These are phyloP conservation scores for Cercospora sp. DNA, from an alignment of 2,329 filamentous ascomycete species.

Conservation along the genomic window DNA sequence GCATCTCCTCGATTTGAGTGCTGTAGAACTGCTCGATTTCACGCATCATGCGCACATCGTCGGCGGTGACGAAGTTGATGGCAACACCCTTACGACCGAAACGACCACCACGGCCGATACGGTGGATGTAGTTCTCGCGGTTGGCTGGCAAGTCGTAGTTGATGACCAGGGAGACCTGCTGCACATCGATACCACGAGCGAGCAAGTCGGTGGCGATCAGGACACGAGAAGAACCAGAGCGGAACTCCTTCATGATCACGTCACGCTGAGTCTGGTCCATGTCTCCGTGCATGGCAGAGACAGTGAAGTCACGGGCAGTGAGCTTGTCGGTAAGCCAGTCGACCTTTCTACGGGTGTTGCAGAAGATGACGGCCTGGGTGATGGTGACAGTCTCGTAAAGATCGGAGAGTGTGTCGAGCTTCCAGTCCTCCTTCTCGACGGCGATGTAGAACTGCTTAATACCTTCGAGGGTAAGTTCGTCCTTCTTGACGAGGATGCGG, in stretches of 20 bases:
- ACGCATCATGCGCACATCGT: constrained; percentile 99
- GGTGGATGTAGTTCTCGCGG: constrained; percentile 99
- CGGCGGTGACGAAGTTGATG: constrained; percentile 99
- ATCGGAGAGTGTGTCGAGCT: constrained; percentile 97
- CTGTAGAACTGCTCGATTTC: constrained; percentile 99
- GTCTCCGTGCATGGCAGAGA: constrained; percentile 99
- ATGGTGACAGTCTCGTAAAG: constrained; percentile 99
- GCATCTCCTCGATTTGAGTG: constrained; percentile 99
- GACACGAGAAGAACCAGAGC: constrained; percentile 96
- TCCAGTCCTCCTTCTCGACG: constrained; percentile 99
- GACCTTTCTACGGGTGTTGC: constrained; percentile 99
- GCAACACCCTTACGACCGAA: constrained; percentile 99
- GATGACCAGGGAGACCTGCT: constrained; percentile 99
- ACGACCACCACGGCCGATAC: constrained; percentile 98
- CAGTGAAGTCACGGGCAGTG: constrained; percentile 93
- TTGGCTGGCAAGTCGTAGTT: constrained; percentile 99
- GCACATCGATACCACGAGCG: constrained; percentile 99
- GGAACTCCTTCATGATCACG: constrained; percentile 99
- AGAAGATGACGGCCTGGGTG: constrained; percentile 99
- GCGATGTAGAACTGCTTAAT: constrained; percentile 99
- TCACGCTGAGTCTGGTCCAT: constrained; percentile 99
- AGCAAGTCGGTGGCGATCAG: constrained; percentile 96
- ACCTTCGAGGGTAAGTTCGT: constrained; percentile 98
- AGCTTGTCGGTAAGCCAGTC: constrained; percentile 99
- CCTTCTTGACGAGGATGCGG: constrained; percentile 99